These are phyloP conservation scores for Aspergillus sclerotialis DNA, from an alignment of 2,329 filamentous ascomycete genomes.

Conservation along the genomic window DNA sequence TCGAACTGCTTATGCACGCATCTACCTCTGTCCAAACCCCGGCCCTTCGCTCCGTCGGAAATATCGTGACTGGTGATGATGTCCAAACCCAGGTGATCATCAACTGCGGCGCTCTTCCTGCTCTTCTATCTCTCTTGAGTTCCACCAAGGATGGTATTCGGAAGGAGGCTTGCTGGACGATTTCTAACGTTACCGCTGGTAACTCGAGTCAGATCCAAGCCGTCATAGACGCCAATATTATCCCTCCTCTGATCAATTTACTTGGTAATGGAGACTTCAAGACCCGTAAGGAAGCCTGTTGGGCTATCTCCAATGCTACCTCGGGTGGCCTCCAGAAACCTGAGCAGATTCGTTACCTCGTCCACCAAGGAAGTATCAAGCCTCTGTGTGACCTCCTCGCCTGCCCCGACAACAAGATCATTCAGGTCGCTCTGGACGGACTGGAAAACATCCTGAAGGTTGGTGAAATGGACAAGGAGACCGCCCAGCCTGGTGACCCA, in stretches of 20 bases:
- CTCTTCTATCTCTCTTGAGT: constrained; percentile 86
- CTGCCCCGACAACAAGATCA: constrained; percentile 99
- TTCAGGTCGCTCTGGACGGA: constrained; percentile 94
- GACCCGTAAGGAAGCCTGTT: constrained; percentile 98
- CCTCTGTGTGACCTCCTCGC: constrained; percentile 89
- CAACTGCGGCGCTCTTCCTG: constrained; percentile 90
- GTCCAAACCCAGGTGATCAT: constrained; percentile 99
- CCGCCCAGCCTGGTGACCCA: constrained; percentile 45
- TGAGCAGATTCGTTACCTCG: constrained; percentile 94
- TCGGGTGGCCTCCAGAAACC: constrained; percentile 97
- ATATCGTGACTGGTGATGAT: constrained; percentile 97
- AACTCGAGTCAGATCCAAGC: constrained; percentile 97
- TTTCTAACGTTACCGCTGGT: constrained; percentile 96
- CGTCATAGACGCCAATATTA: constrained; percentile 94
- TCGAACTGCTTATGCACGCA: constrained; percentile 95
- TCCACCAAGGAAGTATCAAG: constrained; percentile 91
- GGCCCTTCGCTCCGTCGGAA: constrained; percentile 91
- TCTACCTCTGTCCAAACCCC: constrained; percentile 98
- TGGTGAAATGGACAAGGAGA: constrained; percentile 95
- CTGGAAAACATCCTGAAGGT: constrained; percentile 99
- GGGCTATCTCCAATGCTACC: constrained; percentile 98
- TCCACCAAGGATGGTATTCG: constrained; percentile 98
- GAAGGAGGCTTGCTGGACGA: constrained; percentile 99
- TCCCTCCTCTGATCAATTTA: constrained; percentile 91
- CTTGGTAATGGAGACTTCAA: constrained; percentile 96